Percentiles rank a stretch among this genome's conserved stretches.
Conservation (phyloP, 306 rosid genomes). For the Cucurbita argyrosperma region DNA sequence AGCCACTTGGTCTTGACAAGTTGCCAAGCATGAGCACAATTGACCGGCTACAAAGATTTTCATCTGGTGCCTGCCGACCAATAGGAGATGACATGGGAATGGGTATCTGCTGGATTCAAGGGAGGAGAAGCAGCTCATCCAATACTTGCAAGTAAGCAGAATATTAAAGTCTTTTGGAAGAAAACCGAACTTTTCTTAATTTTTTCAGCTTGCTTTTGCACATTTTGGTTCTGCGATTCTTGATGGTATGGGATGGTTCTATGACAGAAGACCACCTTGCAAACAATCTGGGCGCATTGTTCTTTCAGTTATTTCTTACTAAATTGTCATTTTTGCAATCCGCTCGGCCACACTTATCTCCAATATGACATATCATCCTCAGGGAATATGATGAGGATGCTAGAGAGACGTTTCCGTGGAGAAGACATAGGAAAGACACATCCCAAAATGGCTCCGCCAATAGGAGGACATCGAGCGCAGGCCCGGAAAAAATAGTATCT, state of each 20-base stretch:
- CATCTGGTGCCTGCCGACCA: constrained; percentile 68
- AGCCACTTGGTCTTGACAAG: constrained; percentile 82
- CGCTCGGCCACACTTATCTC: background rate
- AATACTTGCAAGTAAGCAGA: constrained; percentile 46
- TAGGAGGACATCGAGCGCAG: constrained; percentile 18
- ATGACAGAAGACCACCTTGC: background rate
- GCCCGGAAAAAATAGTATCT: constrained; percentile 24
- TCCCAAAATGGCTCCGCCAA: constrained; percentile 25
- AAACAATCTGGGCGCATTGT: background rate
- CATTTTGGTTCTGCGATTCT: background rate
- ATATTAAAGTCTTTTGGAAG: background rate
- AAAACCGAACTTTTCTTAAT: background rate
- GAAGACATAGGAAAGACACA: constrained; percentile 37
- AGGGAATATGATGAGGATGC: constrained; percentile 46
- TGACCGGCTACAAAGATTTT: constrained; percentile 62
- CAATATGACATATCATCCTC: background rate
- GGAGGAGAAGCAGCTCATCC: constrained; percentile 69
- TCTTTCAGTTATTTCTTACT: background rate
- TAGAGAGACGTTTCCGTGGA: constrained; percentile 59
- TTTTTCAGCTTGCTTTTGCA: background rate
- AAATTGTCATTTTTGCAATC: background rate
- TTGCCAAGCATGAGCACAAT: constrained; percentile 72
- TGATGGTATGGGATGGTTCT: background rate
- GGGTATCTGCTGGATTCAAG: constrained; percentile 69
- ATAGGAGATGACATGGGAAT: constrained; percentile 43